Percentiles rank a stretch among this genome's conserved stretches.
Conservation (phyloP, 2,329 filamentous ascomycete species). For the Alternaria arborescens region DNA sequence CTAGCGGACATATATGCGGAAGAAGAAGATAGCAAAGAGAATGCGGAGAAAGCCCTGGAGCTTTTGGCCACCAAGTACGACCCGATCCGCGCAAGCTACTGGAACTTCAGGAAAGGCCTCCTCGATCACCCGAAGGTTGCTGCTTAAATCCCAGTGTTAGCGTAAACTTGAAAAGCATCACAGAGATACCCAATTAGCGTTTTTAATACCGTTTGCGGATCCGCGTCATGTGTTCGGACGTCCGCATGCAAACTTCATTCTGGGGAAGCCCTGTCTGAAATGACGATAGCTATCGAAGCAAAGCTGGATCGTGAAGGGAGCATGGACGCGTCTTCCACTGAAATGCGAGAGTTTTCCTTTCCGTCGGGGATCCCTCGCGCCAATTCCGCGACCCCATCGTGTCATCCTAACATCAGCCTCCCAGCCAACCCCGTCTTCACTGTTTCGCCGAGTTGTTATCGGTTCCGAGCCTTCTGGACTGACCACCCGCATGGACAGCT, state of each 20-base stretch:
- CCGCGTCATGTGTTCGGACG: slow-evolving; percentile 16
- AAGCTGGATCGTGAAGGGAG: slow-evolving; percentile 21
- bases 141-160: slow-evolving; percentile 26
- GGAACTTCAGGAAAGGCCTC: slow-evolving; percentile 74
- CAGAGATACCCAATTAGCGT: slow-evolving; percentile 39
- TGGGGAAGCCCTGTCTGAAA: slow-evolving; percentile 14
- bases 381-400: slow-evolving; percentile 29
- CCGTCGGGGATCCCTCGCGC: slow-evolving; percentile 26
- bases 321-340: slow-evolving; percentile 18
- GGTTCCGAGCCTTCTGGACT: slow-evolving; percentile 21
- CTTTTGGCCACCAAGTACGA: slow-evolving; percentile 87
- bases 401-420: slow-evolving; percentile 14
- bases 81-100: slow-evolving; percentile 89
- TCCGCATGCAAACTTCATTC: neutral
- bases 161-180: slow-evolving; percentile 11
- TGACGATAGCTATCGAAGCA: slow-evolving; percentile 15
- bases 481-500: slow-evolving; percentile 26
- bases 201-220: slow-evolving; percentile 25
- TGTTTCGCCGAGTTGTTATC: slow-evolving; percentile 30
- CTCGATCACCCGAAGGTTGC: slow-evolving; percentile 36
- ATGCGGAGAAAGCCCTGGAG: slow-evolving; percentile 74
- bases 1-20: slow-evolving; percentile 72
- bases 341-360: slow-evolving; percentile 23
- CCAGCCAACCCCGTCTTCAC: slow-evolving; percentile 15
- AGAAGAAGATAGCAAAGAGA: slow-evolving; percentile 62